Percentiles rank a stretch among this genome's conserved stretches.
Conservation (phyloP, 164 flowering plant species). For the Santalum album region DNA sequence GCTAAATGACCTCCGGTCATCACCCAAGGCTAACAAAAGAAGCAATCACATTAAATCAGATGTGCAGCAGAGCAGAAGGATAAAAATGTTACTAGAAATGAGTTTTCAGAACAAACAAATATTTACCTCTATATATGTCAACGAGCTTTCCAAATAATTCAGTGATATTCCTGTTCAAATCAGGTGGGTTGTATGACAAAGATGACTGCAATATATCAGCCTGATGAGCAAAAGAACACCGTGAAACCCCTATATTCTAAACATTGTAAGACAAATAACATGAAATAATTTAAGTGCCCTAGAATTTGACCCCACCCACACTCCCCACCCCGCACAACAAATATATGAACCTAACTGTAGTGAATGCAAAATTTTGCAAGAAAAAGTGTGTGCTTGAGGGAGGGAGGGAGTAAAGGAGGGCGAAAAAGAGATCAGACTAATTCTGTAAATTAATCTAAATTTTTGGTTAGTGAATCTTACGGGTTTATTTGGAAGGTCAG, state of each 20-base stretch:
- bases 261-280: too few species aligned
- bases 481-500: constrained; percentile 20
- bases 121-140: constrained; percentile 79
- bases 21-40: constrained; percentile 64
- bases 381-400: too few species aligned
- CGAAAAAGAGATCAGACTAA: too few species aligned
- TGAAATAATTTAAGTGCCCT: too few species aligned
- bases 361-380: too few species aligned
- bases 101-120: neutral
- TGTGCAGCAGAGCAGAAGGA: neutral
- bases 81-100: too few species aligned
- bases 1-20: constrained; percentile 94
- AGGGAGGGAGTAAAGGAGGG: too few species aligned
- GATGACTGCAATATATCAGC: constrained; percentile 23
- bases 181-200: constrained; percentile 66
- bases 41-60: constrained; percentile 9
- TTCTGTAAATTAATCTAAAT: neutral
- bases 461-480: constrained; percentile 23
- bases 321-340: too few species aligned
- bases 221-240: constrained; percentile 9
- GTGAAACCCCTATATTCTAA: too few species aligned
- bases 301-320: too few species aligned
- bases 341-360: too few species aligned
- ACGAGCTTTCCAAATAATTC: constrained; percentile 84
- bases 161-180: constrained; percentile 66